Base-by-base conservation (phyloP, 192 early-diverging fungal genomes). In the Dissophora ornata region DNA sequence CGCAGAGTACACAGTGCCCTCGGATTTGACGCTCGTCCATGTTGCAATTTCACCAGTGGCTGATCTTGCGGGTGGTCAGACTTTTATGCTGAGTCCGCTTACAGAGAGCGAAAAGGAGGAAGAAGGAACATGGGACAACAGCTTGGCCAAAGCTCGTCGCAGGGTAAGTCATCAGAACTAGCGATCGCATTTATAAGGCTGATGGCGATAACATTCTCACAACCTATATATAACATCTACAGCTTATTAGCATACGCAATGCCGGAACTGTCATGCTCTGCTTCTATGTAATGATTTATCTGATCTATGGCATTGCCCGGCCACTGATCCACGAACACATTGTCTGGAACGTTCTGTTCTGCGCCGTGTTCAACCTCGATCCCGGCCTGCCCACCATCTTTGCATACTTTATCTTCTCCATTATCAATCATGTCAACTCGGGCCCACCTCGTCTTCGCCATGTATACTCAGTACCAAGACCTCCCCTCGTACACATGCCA, bases 211-310 rank as follows among this genome's bases (percentile, higher is more conserved):
- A 33, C 8, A 13, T 21, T 1, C 36, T 38, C 36, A 38, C 36
- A 38, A 6, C 13, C 36, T 38, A 38, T 38, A 6, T 38, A 4
- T 32, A 11, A 36, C 8, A 4, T 21, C 3, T 36, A 60, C 36
- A 77, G 73, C 73, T 77, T 29, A 57, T 77, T n/a, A 77, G 59
- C 73, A 77, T 77, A 22, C 73, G 73, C 45, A 77, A 77, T 34
- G 65, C 59, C n/a, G 73, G 73, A 25, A 67, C 64, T 1, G 22
- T 57, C 10, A 67, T 77, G 73, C 53, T 77, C 21, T 62, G 52
- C 29, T 77, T 77, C 53, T 77, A 77, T 44, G 58, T 67, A 40
- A 21, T 77, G 19, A 67, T 77, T 11, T 77, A 62, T 21, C 22
- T 67, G 19, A 42, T 62, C 44, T 77, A 77, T 33, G 73, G 73